Evolutionary conservation across 164 flowering plant species (phyloP), one percentile per base, ranked within the genome.

Genomic region (Magnolia officinalis): DNA sequence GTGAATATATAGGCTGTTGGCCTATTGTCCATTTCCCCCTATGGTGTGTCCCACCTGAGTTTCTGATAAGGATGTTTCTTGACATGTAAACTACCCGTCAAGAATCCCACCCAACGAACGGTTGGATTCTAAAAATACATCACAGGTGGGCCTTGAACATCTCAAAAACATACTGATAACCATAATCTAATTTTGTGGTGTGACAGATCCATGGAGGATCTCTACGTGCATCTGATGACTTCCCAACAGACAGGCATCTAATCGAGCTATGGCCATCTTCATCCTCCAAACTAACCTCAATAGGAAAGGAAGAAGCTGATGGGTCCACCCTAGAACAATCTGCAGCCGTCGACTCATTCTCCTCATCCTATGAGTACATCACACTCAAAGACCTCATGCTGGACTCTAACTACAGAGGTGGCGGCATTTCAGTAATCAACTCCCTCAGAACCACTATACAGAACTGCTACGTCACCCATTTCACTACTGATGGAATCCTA

Each of bases 201-300:
- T 59, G 76, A 77, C 93, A 94, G 99, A 89, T 94, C 66, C 92
- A 86, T 70, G 94, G 97, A 24, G 99, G 99, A 70, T 89, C 97
- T 26, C 14, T 96, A 58, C 80, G 67, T 19, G 98, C 98, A 2
- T 89, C 99, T 0, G 82, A 87, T 45, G 74, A 85, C 79, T 96
- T 96, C 69, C 90, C 98, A 0, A 61, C 70, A 0, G 89, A 91
- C 50, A 86, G 90, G 6, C 92, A 89, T 75, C 80, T 96, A 37
- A 88, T 96, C 9, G 96, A 94, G 72, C 73, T 96, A 45, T 87
- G 91, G 1, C 75, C 87, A 5, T 72, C 87, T 5, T 55, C 83
- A 13, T 18, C 76, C 50, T 7, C 73, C 2, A 65, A 72, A 66
- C 11, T 63, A 31, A 8, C 63, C 26, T 23, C 11, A 31, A 20